Evolutionary conservation across 768 basidiomycete species (phyloP).

Genomic region (Pluteus cervinus): DNA sequence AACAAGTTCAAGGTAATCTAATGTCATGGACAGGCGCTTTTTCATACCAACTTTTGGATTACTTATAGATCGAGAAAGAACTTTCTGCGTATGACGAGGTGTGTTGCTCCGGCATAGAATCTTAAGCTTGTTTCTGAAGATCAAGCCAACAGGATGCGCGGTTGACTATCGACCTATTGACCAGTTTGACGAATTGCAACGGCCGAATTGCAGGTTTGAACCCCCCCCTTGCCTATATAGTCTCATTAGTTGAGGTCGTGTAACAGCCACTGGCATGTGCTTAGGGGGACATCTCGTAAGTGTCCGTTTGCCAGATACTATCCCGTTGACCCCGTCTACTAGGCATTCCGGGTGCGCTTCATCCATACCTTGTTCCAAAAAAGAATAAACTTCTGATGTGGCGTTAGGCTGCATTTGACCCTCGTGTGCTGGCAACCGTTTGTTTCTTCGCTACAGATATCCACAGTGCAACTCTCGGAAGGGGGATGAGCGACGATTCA

Average conservation of each 20-base stretch:
- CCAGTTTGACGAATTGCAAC: slow-evolving; percentile 74
- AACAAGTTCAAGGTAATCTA: slow-evolving; percentile 79
- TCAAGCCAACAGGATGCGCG: slow-evolving; percentile 58
- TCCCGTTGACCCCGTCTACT: neutral
- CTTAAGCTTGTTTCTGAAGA: slow-evolving; percentile 1
- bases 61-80: slow-evolving; percentile 76
- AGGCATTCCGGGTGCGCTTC: slow-evolving; percentile 7
- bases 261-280: slow-evolving; percentile 82
- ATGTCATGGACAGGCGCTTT: neutral
- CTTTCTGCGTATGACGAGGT: slow-evolving; percentile 88
- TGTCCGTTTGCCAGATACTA: neutral
- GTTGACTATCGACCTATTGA: slow-evolving; percentile 69
- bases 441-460: slow-evolving; percentile 97
- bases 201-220: slow-evolving; percentile 76
- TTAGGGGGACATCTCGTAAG: slow-evolving; percentile 72
- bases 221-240: slow-evolving; percentile 8
- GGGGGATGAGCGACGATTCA: slow-evolving; percentile 79
- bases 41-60: slow-evolving; percentile 4
- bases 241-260: neutral
- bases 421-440: slow-evolving; percentile 73
- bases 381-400: too few species aligned
- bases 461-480: slow-evolving; percentile 81
- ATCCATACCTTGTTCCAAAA: neutral
- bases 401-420: slow-evolving; percentile 87
- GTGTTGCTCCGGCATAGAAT: slow-evolving; percentile 1